Evolutionary conservation across 1,284 basidiomycete species (phyloP), one percentile per base, ranked within the genome.

Genomic region (Neotropicomus parvogracilis): DNA sequence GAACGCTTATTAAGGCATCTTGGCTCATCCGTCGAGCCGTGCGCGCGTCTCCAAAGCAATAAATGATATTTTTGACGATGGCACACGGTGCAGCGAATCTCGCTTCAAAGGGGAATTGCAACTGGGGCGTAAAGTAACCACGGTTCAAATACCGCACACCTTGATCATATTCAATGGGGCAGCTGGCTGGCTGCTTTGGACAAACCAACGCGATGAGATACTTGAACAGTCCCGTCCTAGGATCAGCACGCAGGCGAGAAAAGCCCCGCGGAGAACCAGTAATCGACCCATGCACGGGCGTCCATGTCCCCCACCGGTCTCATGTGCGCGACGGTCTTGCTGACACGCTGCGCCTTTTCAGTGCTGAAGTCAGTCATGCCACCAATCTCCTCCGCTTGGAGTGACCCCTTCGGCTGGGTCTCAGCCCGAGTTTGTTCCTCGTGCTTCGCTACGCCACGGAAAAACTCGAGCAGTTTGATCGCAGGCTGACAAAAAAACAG

Each of bases 391-490:
- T 39, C 13, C 4, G 16, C 20, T 29, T 32, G 29, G 1, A 4
- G 4, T 35, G 34, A 16, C 10, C 16, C 34, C 10, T 11, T 5
- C 19, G 16, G n/a, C 24, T 24, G 24, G 24, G 14, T 7, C 14
- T 20, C 21, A 1, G 16, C 5, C 14, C 19, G 33, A 9, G 2
- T 29, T 1, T 12, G 8, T 6, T 29, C 41, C 2, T 56, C 62
- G 6, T 31, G 19, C 10, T 27, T 42, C 13, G 50, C 38, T 16
- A 54, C 40, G 5, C 0, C 26, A 4, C 54, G 52, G 34, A 59
- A 52, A 35, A 52, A 65, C 3, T 49, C 52, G 11, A 64, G 48
- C 0, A 63, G 43, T 35, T 64, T 65, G 20, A 65, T 55, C 0
- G 61, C 61, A 41, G 59, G 60, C 60, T 62, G 29, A 39, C 21